These are phyloP conservation scores for Lactarius evosmus DNA, from an alignment of 768 basidiomycete genomes.

Conservation along the genomic window DNA sequence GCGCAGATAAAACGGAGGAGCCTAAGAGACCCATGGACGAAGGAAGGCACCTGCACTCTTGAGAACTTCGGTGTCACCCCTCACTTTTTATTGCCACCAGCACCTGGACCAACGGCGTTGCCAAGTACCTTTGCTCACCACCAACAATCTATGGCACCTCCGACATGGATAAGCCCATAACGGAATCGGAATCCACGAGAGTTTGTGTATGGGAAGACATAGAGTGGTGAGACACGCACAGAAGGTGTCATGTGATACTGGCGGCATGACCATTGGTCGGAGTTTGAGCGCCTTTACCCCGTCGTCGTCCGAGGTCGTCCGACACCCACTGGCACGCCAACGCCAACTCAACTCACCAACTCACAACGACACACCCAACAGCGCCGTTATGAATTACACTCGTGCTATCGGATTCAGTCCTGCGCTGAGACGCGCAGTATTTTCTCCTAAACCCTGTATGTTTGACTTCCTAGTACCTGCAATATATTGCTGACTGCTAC, in stretches of 20 bases:
- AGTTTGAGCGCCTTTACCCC: not conserved
- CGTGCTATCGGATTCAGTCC: slow-evolving; percentile 59
- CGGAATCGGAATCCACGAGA: slow-evolving; percentile 77
- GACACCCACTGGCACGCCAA: not conserved
- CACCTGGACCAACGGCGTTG: slow-evolving; percentile 79
- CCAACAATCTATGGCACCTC: slow-evolving; percentile 83
- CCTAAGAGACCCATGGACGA: slow-evolving; percentile 69
- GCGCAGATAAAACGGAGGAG: slow-evolving; percentile 63
- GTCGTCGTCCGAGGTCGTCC: not conserved
- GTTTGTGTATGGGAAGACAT: slow-evolving; percentile 94
- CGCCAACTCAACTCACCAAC: not conserved
- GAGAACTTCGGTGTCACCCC: slow-evolving; percentile 56
- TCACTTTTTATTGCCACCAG: slow-evolving; percentile 66
- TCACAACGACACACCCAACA: not conserved
- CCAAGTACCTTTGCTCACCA: slow-evolving; percentile 92
- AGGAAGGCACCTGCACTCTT: slow-evolving; percentile 76
- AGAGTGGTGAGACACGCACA: no score
- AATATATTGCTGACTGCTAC: not conserved
- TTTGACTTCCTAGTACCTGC: slow-evolving; percentile 1
- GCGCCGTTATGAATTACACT: slow-evolving; percentile 38
- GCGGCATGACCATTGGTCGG: not conserved
- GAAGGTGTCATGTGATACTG: no score
- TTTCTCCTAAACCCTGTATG: slow-evolving; percentile 37
- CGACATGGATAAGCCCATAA: slow-evolving; percentile 77
- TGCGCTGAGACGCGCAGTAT: slow-evolving; percentile 49